phyloP scores from a whole-genome alignment of 2,329 filamentous ascomycete genomes.

The Fusarium hainanense region DNA sequence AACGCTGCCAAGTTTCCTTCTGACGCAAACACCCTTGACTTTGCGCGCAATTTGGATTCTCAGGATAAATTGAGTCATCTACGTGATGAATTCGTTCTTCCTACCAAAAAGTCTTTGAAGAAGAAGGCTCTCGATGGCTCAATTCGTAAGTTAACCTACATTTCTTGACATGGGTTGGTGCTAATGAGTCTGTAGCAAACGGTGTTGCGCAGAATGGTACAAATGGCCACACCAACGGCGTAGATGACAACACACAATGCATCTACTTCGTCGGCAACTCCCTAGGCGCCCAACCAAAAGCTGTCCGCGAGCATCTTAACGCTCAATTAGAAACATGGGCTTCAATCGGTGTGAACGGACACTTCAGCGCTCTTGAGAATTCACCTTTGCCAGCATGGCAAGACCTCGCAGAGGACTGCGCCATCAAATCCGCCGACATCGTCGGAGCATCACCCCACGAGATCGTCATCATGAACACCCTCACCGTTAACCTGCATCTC shows the following conservation, averaged over 20 bases:
- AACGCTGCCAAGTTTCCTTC: constrained; percentile 57
- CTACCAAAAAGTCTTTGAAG: constrained; percentile 76
- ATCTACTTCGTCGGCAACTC: constrained; percentile 94
- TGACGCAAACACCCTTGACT: constrained; percentile 60
- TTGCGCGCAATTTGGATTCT: constrained; percentile 65
- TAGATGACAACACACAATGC: constrained; percentile 49
- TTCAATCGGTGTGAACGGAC: constrained; percentile 84
- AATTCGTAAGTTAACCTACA: constrained; percentile 49
- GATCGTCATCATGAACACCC: constrained; percentile 87
- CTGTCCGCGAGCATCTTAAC: constrained; percentile 72
- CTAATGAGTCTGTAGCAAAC: constrained; percentile 3
- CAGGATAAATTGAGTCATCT: constrained; percentile 70
- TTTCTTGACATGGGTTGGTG: not conserved
- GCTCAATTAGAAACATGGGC: constrained; percentile 86
- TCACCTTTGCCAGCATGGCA: constrained; percentile 79
- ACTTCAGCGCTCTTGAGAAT: constrained; percentile 77
- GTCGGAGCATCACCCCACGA: constrained; percentile 79
- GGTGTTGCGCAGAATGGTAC: constrained; percentile 25
- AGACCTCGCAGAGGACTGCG: constrained; percentile 80
- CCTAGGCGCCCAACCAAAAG: constrained; percentile 82
- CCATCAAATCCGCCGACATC: constrained; percentile 75
- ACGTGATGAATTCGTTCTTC: constrained; percentile 80
- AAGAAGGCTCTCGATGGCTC: constrained; percentile 66
- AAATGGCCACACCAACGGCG: constrained; percentile 42
- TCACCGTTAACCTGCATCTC: constrained; percentile 84